These are phyloP conservation scores for Colletotrichum sp. DNA, from an alignment of 2,329 filamentous ascomycete genomes.

Conservation along the genomic window DNA sequence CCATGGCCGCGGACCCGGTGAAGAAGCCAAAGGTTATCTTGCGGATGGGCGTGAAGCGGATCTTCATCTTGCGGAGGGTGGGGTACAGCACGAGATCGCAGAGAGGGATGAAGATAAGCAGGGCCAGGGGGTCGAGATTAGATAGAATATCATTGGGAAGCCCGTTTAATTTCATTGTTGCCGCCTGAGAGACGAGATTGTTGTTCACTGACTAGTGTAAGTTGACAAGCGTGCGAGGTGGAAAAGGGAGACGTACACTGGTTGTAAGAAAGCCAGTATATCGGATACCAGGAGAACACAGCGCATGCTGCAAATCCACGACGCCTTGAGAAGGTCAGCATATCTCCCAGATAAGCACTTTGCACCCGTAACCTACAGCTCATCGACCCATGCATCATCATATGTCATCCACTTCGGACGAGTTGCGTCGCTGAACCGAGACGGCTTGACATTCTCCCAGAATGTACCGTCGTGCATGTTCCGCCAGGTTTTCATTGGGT, in stretches of 20 bases:
- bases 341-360: neutral
- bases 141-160: conserved; percentile 79
- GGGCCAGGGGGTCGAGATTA: conserved; percentile 79
- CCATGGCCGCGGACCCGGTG: conserved; percentile 64
- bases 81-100: conserved; percentile 72
- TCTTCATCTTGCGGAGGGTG: conserved; percentile 63
- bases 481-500: conserved; percentile 64
- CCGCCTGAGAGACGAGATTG: conserved; percentile 68
- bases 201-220: conserved; percentile 47
- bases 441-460: conserved; percentile 76
- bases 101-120: conserved; percentile 82
- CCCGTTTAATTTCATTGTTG: conserved; percentile 69
- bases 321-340: conserved; percentile 28
- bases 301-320: conserved; percentile 72
- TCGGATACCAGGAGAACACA: conserved; percentile 73
- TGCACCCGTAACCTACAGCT: conserved; percentile 46
- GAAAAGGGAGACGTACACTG: conserved; percentile 34
- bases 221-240: neutral
- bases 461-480: conserved; percentile 62
- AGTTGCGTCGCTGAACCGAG: conserved; percentile 55
- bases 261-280: conserved; percentile 61
- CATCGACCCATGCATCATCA: conserved; percentile 81
- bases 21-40: conserved; percentile 76
- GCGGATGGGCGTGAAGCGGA: conserved; percentile 77
- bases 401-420: conserved; percentile 78